Base-by-base conservation (phyloP, 352 stramenopile genomes). In the Pythium aphanidermatum region DNA sequence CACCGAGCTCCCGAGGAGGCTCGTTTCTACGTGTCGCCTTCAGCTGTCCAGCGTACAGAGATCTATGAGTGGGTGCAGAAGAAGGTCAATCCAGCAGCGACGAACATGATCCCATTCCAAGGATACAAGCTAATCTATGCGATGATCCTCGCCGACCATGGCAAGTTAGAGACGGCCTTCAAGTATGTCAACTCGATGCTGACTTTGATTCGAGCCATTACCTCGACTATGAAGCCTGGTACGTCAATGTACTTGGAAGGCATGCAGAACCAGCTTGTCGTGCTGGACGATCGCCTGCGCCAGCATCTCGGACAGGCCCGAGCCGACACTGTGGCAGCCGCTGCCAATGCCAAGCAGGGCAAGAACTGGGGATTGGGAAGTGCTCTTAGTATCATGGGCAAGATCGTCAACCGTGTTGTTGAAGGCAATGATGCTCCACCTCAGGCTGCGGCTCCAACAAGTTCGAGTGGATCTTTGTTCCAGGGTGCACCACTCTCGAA, bases 121-220 rank as follows among this genome's bases (percentile, higher is more conserved):
- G 83, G 81, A 17, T 95, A 93, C 66, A 95, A 95, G 52, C 60
- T 93, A 26, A 92, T 95, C 44, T 86, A 95, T 46, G 76, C 83
- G 19, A 91, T 92, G 76, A 60, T 90, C 21, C 51, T 95, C 23
- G 83, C 80, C 0, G 83, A 95, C 53, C 73, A 87, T 51, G 83
- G 83, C 26, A 89, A 88, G 56, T 56, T 90, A 9, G 80, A 92
- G 46, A 82, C 73, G 12, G 65, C 83, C 16, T 92, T 91, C 60
- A 89, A 88, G 58, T 95, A 95, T 45, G 80, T 95, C 43, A 85
- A 74, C 38, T 74, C 80, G 13, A 95, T 95, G 83, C 56, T 92
- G 14, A 71, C 60, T n/a, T 65, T 86, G 16, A 77, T 95, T 32
- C 77, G 82, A 31, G 59, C 60, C 5, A 70, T 88, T 52, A 90